Percentiles rank a stretch among this genome's conserved stretches.
These are phyloP conservation scores for Rosellinia necatrix DNA, from an alignment of 2,329 filamentous ascomycete species.

Conservation along the genomic window DNA sequence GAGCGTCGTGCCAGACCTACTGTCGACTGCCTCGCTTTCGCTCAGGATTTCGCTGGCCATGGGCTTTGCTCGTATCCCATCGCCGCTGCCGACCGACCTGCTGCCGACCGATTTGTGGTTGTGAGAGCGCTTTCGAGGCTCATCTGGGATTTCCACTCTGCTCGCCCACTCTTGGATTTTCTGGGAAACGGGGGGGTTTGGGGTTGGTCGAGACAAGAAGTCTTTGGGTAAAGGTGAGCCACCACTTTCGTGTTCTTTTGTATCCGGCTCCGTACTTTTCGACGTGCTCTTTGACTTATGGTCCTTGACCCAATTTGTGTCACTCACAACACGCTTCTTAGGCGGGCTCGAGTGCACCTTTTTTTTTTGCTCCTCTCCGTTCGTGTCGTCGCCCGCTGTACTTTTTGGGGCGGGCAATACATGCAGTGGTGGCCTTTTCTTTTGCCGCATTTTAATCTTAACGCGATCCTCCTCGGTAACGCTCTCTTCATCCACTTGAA, in stretches of 20 bases:
- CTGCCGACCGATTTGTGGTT: constrained; percentile 45
- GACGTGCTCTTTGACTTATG: constrained; percentile 57
- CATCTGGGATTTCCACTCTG: constrained; percentile 56
- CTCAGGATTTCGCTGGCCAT: constrained; percentile 30
- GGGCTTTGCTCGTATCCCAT: constrained; percentile 48
- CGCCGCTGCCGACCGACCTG: constrained; percentile 44
- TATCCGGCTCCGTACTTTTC: constrained; percentile 47
- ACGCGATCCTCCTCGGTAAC: constrained; percentile 66
- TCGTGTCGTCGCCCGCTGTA: constrained; percentile 37
- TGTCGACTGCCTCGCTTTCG: constrained; percentile 30
- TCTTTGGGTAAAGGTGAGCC: constrained; percentile 60
- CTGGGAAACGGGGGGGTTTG: constrained; percentile 59
- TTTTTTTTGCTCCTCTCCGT: constrained; percentile 43
- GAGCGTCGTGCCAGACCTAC: constrained; percentile 30
- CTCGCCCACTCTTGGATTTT: constrained; percentile 68
- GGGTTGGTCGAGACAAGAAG: constrained; percentile 57
- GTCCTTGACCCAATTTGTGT: constrained; percentile 81
- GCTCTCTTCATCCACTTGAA: constrained; percentile 62
- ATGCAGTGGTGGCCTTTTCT: constrained; percentile 45
- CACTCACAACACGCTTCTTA: constrained; percentile 90
- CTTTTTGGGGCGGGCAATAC: constrained; percentile 36
- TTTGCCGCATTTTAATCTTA: constrained; percentile 59
- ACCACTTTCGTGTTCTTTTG: constrained; percentile 40
- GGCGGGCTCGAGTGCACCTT: constrained; percentile 64
- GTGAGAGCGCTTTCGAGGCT: constrained; percentile 44